Evolutionary conservation across 1,139 yeast species (phyloP), one percentile per base, ranked within the genome.

Genomic region (Debaryomyces singareniensis): DNA sequence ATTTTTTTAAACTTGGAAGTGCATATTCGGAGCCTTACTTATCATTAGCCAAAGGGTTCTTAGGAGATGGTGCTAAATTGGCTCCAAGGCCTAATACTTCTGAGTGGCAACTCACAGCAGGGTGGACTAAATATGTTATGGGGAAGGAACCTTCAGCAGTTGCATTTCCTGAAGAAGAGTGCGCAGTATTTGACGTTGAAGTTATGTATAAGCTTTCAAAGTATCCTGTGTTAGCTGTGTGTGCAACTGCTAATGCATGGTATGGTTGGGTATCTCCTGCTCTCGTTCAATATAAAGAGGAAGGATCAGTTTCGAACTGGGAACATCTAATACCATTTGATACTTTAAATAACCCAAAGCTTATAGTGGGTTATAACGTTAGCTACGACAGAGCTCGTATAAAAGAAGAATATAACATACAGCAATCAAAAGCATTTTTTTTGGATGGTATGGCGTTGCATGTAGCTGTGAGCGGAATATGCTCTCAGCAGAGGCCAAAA

Each of bases 231-330:
- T 51, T 93, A 55, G 96, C 96, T 2, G 75, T 86, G 0, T 95
- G 96, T 5, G 80, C 72, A 1, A 76, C 96, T 0, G 51, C 68
- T 0, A 61, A 69, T 13, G 95, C 96, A 0, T 87, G 97, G 96
- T 93, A 89, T 50, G 79, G 80, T 0, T 93, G 99, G 99, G 78
- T 86, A 1, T 86, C 96, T 0, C 98, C 98, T 0, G 76, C 71
- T 51, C 54, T 91, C 12, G 64, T 78, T 2, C 74, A 49, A n/a
- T 42, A 47, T 14, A 36, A 44, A 6, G 29, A 70, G 1, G 78
- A 71, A 23, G 33, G 39, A 35, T 35, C 49, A 1, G 46, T 52
- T 15, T 40, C 51, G 5, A 67, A 78, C 26, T 68, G 63, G 45
- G 62, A 74, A 25, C 95, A 87, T 44, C 58, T 93, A 33, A 77